Evolutionary conservation across 768 basidiomycete species (phyloP), one percentile per base, ranked within the genome.

Genomic region (Antrodiella citrinella): DNA sequence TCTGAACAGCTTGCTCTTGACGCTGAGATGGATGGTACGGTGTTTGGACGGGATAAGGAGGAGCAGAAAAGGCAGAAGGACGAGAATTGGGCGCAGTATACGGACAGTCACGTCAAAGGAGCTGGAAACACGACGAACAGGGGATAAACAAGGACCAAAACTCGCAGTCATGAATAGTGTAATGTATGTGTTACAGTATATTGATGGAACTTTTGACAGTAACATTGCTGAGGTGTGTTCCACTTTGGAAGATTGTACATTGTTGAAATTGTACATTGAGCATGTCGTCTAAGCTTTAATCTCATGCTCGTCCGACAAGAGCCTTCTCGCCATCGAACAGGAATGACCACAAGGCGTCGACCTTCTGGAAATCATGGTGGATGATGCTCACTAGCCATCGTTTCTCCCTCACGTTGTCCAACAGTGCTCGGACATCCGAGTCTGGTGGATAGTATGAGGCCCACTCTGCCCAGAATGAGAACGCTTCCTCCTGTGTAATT

Each of bases 41-140:
- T 58, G 1, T 73, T 75, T 23, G 87, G 82, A 0, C 82, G 82
- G 49, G 68, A 78, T 54, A 90, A 83, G 56, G 72, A 63, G 15
- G 93, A 94, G 61, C 73, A 83, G 61, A 85, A 87, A 67, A 69
- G 93, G 42, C 73, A 76, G 59, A 88, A 92, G 63, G 89, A 94
- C 57, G 91, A 97, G 64, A 82, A 83, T 26, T 97, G 94, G 93
- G 92, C 93, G 24, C 73, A 71, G 51, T 98, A 80, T 59, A 91
- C 85, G 13, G 96, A 97, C 46, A 74, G 71, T 21, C 84, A 99
- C 66, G 83, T 85, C 11, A 84, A 75, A 60, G 96, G 96, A 1
- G 87, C 86, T n/a, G 96, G 96, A 3, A 99, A 99, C 64, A 95
- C 85, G 10, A 92, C 95, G 87, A 96, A 97, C 65, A 78, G 90